Conservation (phyloP, 2,329 filamentous ascomycete genomes). For the Atkinsonella texensis region DNA sequence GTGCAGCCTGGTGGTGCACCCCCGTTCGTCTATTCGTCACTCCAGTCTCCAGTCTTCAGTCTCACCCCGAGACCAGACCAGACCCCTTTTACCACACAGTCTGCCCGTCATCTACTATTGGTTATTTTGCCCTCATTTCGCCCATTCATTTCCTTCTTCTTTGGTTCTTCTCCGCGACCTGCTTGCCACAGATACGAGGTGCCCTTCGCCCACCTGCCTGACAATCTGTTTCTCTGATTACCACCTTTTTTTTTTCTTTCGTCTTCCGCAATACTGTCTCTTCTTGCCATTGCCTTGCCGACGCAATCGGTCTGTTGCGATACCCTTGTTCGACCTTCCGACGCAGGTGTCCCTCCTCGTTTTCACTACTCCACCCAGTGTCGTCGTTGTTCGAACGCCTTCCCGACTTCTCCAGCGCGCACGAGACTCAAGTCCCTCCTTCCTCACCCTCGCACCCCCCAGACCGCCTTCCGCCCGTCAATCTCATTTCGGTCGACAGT, state of each 20-base stretch:
- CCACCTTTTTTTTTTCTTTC: neutral
- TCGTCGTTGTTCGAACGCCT: constrained; percentile 2
- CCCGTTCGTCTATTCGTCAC: no score
- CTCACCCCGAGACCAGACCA: neutral
- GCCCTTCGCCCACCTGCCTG: neutral
- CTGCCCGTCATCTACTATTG: no score
- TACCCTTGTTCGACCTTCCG: constrained; percentile 1
- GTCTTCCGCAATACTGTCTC: neutral
- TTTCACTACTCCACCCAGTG: neutral
- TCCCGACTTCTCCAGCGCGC: neutral
- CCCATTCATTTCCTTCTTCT: neutral
- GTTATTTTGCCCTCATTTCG: neutral
- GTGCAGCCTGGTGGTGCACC: no score
- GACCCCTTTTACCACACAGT: neutral
- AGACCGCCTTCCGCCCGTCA: neutral
- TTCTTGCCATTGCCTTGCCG: constrained; percentile 1
- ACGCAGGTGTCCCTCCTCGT: neutral
- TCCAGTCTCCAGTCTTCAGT: neutral
- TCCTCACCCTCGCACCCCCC: neutral
- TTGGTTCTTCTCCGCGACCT: neutral
- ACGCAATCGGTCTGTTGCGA: constrained; percentile 1
- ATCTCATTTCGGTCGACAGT: neutral
- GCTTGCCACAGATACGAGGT: neutral
- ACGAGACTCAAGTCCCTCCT: constrained; percentile 1
- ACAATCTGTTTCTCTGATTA: neutral